Evolutionary conservation across 1,284 basidiomycete species (phyloP).

Genomic region (Cryptococcus sp.): DNA sequence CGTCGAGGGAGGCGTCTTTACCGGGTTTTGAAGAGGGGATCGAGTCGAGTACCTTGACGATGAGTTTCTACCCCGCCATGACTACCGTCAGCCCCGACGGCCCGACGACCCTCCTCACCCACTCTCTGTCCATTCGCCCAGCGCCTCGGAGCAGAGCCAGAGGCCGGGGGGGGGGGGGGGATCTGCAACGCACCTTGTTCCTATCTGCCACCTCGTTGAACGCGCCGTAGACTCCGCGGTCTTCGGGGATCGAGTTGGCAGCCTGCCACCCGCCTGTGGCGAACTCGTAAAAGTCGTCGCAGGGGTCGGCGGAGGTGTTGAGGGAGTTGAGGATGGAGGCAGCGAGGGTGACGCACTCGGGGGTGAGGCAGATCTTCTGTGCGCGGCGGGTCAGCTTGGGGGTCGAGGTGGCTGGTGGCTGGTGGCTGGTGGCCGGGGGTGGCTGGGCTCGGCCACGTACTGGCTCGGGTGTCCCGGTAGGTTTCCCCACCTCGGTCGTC

Average conservation of each 20-base stretch:
- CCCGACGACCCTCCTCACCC: too few relatives aligned
- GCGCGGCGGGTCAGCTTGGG: conserved; percentile 3
- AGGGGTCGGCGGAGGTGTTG: conserved; percentile 81
- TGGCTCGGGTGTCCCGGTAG: conserved; percentile 38
- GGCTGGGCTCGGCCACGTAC: conserved; percentile 13
- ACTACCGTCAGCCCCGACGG: neutral
- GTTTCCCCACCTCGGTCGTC: conserved; percentile 35
- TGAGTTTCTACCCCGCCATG: conserved; percentile 37
- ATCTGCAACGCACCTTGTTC: conserved; percentile 44
- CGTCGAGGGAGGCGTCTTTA: conserved; percentile 53
- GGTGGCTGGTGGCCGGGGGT: neutral
- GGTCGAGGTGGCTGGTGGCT: neutral
- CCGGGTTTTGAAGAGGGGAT: conserved; percentile 25
- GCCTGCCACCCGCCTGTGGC: conserved; percentile 81
- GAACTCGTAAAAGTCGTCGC: conserved; percentile 92
- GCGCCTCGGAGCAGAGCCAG: too few relatives aligned
- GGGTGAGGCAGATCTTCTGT: conserved; percentile 67
- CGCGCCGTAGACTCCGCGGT: conserved; percentile 62
- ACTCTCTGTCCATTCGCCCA: neutral
- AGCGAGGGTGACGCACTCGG: conserved; percentile 78
- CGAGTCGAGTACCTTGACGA: conserved; percentile 49
- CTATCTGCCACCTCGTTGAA: conserved; percentile 50
- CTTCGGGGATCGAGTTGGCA: conserved; percentile 74
- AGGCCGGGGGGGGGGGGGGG: too few relatives aligned
- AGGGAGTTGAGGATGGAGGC: conserved; percentile 76